Evolutionary conservation across 495 filamentous ascomycete genomes (phyloP).

Genomic region (Aspergillus heteromorphus): DNA sequence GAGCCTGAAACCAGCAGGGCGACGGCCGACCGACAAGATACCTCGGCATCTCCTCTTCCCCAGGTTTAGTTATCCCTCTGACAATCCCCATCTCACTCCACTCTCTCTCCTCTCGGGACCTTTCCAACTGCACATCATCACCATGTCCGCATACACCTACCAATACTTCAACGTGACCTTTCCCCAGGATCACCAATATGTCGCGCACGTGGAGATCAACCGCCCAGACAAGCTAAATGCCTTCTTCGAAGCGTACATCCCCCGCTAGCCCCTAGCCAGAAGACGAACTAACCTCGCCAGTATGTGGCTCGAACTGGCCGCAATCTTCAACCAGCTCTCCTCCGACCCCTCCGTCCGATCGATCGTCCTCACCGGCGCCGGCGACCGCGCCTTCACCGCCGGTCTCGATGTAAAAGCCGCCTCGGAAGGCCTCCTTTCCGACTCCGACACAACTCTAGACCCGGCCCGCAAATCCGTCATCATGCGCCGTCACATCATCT

Average conservation of each 20-base stretch:
- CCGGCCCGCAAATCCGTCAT: constrained; percentile 59
- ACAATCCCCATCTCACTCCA: not conserved
- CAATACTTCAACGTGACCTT: constrained; percentile 74
- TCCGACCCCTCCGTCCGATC: constrained; percentile 65
- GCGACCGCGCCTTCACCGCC: constrained; percentile 77
- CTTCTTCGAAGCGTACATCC: constrained; percentile 63
- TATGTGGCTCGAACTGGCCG: constrained; percentile 83
- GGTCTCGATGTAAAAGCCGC: constrained; percentile 73
- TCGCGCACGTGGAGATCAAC: constrained; percentile 93
- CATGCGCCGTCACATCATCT: constrained; percentile 60
- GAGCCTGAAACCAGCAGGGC: too few species aligned
- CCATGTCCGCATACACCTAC: constrained; percentile 34
- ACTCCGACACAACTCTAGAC: constrained; percentile 39
- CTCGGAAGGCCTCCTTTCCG: constrained; percentile 26
- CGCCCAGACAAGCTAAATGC: constrained; percentile 86
- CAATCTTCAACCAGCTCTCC: constrained; percentile 71
- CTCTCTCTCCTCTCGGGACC: not conserved
- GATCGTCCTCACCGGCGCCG: constrained; percentile 77
- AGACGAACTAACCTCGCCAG: constrained; percentile 22
- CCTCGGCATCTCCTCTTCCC: too few species aligned
- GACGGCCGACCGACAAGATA: too few species aligned
- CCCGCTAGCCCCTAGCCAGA: not conserved
- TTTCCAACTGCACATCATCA: not conserved
- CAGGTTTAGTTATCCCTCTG: too few species aligned
- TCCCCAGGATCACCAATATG: constrained; percentile 51